These are phyloP conservation scores for Ustilago vetiveriae DNA, from an alignment of 1,284 basidiomycete species.

Conservation along the genomic window DNA sequence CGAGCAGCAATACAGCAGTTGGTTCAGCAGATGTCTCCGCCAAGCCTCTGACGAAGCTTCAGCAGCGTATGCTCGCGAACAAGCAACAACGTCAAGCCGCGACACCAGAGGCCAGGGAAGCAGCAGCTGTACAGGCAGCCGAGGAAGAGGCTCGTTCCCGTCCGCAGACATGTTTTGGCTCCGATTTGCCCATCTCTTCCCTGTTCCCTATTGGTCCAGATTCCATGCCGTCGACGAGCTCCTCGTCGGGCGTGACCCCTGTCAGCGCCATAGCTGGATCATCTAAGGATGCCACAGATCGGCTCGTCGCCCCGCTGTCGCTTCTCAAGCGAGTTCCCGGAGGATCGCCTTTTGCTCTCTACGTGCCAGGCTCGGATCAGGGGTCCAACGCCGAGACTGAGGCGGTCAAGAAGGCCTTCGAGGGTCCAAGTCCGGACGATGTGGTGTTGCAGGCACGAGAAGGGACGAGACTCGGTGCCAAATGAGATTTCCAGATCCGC, in stretches of 20 bases:
- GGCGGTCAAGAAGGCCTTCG: conserved; percentile 71
- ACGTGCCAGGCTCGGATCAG: conserved; percentile 16
- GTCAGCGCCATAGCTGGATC: conserved; percentile 29
- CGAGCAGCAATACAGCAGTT: conserved; percentile 66
- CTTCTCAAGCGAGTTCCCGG: conserved; percentile 28
- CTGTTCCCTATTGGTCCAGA: conserved; percentile 51
- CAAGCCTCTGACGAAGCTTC: conserved; percentile 71
- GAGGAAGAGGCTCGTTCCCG: conserved; percentile 30
- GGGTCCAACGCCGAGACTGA: conserved; percentile 22
- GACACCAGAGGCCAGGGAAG: conserved; percentile 31
- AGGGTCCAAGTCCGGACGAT: conserved; percentile 87
- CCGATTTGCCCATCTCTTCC: conserved; percentile 33
- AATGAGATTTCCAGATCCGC: conserved; percentile 5
- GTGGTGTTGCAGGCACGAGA: conserved; percentile 79
- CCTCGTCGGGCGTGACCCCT: neutral
- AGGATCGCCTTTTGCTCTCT: conserved; percentile 44
- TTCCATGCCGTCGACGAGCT: neutral
- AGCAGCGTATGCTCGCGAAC: conserved; percentile 69
- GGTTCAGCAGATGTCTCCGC: conserved; percentile 68
- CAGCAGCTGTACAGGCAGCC: conserved; percentile 31
- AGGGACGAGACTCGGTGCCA: conserved; percentile 71
- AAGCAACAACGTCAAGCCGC: conserved; percentile 33
- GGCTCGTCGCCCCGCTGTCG: conserved; percentile 21
- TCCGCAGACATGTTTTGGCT: conserved; percentile 41
- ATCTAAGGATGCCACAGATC: conserved; percentile 14